Percentiles rank a stretch among this genome's conserved stretches.
phyloP scores from a whole-genome alignment of 2,329 filamentous ascomycete genomes.

The Aureobasidium sp. region DNA sequence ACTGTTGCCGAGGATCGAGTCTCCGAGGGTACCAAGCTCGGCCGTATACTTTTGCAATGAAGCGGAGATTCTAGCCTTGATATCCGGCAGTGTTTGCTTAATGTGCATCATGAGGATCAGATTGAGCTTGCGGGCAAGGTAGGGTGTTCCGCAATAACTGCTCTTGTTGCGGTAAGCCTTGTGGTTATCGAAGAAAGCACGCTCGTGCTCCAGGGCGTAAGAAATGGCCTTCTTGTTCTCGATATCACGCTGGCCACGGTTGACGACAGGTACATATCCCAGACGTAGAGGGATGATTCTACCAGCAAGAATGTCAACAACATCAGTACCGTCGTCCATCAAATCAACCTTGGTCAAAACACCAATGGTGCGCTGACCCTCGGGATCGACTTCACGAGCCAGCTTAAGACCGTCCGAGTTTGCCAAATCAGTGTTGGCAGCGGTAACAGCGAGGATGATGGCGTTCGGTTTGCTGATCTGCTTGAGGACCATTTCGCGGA shows the following conservation, averaged over 20 bases:
- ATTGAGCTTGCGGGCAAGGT: slow-evolving; percentile 92
- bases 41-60: slow-evolving; percentile 84
- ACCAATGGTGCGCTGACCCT: slow-evolving; percentile 96
- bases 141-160: slow-evolving; percentile 95
- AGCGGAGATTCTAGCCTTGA: slow-evolving; percentile 89
- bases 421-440: slow-evolving; percentile 94
- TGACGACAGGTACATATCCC: slow-evolving; percentile 96
- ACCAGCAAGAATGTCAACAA: slow-evolving; percentile 95
- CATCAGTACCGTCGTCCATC: slow-evolving; percentile 98
- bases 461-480: slow-evolving; percentile 98
- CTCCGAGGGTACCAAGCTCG: slow-evolving; percentile 76
- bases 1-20: slow-evolving; percentile 91
- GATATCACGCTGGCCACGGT: slow-evolving; percentile 94
- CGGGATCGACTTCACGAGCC: slow-evolving; percentile 90
- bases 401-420: slow-evolving; percentile 98
- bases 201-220: slow-evolving; percentile 84
- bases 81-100: slow-evolving; percentile 97
- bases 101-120: slow-evolving; percentile 99
- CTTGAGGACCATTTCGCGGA: slow-evolving; percentile 96
- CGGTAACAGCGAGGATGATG: slow-evolving; percentile 92
- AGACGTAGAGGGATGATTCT: slow-evolving; percentile 91
- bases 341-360: slow-evolving; percentile 97
- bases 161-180: slow-evolving; percentile 98
- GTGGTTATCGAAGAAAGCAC: slow-evolving; percentile 96
- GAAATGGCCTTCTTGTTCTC: slow-evolving; percentile 96